Percentiles rank a stretch among this genome's conserved stretches.
These are phyloP conservation scores for Salix caprea DNA, from an alignment of 345 rosid species.

Conservation along the genomic window DNA sequence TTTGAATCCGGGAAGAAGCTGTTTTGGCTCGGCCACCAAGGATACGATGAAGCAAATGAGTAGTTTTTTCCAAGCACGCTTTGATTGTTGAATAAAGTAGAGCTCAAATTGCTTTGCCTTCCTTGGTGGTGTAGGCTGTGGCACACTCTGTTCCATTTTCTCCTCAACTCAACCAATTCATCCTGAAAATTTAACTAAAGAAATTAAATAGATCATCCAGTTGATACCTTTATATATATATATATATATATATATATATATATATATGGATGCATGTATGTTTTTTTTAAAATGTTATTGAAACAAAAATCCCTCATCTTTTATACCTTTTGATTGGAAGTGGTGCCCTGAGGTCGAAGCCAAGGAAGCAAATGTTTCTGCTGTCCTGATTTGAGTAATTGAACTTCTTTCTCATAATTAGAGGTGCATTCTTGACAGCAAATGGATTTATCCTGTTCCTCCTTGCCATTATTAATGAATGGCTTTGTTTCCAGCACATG, in stretches of 20 bases:
- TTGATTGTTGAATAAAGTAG: conserved; percentile 20
- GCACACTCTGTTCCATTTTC: conserved; percentile 75
- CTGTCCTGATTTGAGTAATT: conserved; percentile 42
- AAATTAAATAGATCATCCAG: no score
- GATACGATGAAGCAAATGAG: conserved; percentile 37
- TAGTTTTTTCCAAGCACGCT: conserved; percentile 26
- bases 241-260: no score
- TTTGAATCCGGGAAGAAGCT: conserved; percentile 42
- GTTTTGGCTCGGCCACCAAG: conserved; percentile 47
- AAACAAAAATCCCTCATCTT: not conserved
- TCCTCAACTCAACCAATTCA: conserved; percentile 48
- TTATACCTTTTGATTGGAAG: conserved; percentile 47
- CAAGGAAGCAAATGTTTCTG: conserved; percentile 60
- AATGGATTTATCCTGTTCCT: conserved; percentile 47
- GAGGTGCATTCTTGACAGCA: conserved; percentile 73
- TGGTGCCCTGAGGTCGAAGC: conserved; percentile 49
- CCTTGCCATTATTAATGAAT: conserved; percentile 30
- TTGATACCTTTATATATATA: not conserved
- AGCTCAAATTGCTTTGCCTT: conserved; percentile 16
- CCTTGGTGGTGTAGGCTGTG: conserved; percentile 47
- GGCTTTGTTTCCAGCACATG: conserved; percentile 52
- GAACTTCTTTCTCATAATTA: conserved; percentile 69
- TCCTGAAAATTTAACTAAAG: conserved; percentile 36
- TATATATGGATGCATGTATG: no score
- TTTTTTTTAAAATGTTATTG: no score